Conservation (phyloP, 1,284 basidiomycete species). For the Puccinia triticina region DNA sequence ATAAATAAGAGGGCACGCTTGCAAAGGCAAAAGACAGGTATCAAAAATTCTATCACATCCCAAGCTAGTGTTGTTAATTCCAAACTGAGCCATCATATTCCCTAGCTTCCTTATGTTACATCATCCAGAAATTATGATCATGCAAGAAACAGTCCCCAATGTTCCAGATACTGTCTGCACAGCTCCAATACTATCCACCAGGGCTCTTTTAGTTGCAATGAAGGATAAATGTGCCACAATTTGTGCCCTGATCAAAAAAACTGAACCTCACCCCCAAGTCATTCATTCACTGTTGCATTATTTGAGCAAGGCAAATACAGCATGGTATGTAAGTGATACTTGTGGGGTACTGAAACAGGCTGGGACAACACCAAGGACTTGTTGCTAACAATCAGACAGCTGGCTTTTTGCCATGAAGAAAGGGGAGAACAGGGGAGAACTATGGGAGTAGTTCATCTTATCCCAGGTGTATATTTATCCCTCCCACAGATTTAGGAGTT, state of each 20-base stretch:
- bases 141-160: too few relatives aligned
- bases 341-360: background rate
- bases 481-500: background rate
- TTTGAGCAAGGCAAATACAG: background rate
- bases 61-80: too few relatives aligned
- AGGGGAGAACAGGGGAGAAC: background rate
- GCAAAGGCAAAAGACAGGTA: too few relatives aligned
- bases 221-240: background rate
- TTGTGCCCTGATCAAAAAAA: background rate
- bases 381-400: background rate
- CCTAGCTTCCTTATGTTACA: too few relatives aligned
- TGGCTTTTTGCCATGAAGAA: background rate
- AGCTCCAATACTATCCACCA: too few relatives aligned
- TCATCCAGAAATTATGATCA: too few relatives aligned
- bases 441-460: slow-evolving; percentile 6
- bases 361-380: background rate
- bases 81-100: too few relatives aligned
- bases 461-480: background rate
- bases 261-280: background rate
- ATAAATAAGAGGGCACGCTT: too few relatives aligned
- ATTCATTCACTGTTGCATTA: background rate
- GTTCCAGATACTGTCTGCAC: too few relatives aligned
- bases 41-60: too few relatives aligned
- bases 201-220: too few relatives aligned
- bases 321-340: background rate